Evolutionary conservation across 208 protist genomes (phyloP), one percentile per base, ranked within the genome.

Genomic region (Crithidia mellificae): DNA sequence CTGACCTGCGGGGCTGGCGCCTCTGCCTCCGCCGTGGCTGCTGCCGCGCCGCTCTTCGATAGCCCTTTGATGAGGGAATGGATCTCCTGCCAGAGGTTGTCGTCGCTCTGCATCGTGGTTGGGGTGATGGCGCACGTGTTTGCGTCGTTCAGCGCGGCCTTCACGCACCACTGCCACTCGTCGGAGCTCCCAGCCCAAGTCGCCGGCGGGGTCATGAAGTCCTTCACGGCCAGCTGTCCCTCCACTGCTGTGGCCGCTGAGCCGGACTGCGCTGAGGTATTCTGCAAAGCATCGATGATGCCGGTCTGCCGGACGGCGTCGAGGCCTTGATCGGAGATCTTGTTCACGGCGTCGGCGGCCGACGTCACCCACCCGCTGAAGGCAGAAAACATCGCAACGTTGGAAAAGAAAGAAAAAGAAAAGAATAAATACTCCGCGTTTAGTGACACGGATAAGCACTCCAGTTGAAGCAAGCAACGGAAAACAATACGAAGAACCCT

Each of bases 41-140:
- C 22, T 19, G 53, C 39, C n/a, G n/a, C n/a, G 12, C 14, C 36
- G 7, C 19, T 39, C 63, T 57, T 57, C 6, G 4, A 6, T 17
- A 74, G 59, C 3, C 22, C 36, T 1, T 54, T 54, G 2, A 73
- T 9, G 4, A 44, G 39, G 9, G 61, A 36, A 34, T 68, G 58
- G 3, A 59, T 34, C 20, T 75, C 54, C n/a, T 55, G 27, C 69
- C 69, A 75, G 17, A 75, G 36, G 29, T 43, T 22, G 19, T 29
- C 69, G 29, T 75, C 69, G 0, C 19, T 41, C 20, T 41, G 41
- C 39, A 75, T 17, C 20, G 17, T 51, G 30, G 56, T 49, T 2
- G 83, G 83, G 15, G 64, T 63, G 30, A 85, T 68, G 49, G 78
- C 72, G 57, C 77, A 83, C 30, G 66, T 74, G 62, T 83, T 85